Evolutionary conservation across 2,329 filamentous ascomycete genomes (phyloP), one percentile per base, ranked within the genome.

Genomic region (Pseudogymnoascus sp.): DNA sequence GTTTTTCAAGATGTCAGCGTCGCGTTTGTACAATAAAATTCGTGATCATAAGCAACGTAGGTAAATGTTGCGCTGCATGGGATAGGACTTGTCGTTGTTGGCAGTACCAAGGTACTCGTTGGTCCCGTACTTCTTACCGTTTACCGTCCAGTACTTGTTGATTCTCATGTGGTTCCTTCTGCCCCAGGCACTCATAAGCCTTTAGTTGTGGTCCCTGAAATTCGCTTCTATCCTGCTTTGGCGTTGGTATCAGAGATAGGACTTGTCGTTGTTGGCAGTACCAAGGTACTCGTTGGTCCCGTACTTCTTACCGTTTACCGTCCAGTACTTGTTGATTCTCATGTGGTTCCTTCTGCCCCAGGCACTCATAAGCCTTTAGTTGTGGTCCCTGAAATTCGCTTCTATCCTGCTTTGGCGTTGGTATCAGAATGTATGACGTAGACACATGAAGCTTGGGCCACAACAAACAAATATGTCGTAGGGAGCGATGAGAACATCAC

Each of bases 321-420:
- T 10, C 9, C 39, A 17, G 15, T 41, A 17, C 38, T n/a, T 9
- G 39, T 21, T 21, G 17, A 42, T 42, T 42, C 39, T 42, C 44
- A 55, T 55, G 44, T 55, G 44, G 44, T 27, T 55, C 27, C 48
- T 55, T 17, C 29, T 55, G 48, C 48, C 48, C 48, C 48, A 55
- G 48, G 48, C 48, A 33, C 48, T 55, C 48, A 55, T 55, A 55
- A 55, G 44, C 44, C 44, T 55, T 51, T 33, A 33, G 48, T 17
- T 33, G 48, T 55, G 48, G 48, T 55, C 48, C 48, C 48, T 55
- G 48, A 55, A 55, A 55, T 55, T 55, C 48, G 48, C 27, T 55
- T 55, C 27, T 55, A 55, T 55, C 48, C 29, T 55, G 48, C n/a
- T 39, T 48, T 55, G 33, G 48, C 21, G 48, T 15, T 33, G 29